Conservation (phyloP, 2,329 filamentous ascomycete species). For the Beauveria australis region DNA sequence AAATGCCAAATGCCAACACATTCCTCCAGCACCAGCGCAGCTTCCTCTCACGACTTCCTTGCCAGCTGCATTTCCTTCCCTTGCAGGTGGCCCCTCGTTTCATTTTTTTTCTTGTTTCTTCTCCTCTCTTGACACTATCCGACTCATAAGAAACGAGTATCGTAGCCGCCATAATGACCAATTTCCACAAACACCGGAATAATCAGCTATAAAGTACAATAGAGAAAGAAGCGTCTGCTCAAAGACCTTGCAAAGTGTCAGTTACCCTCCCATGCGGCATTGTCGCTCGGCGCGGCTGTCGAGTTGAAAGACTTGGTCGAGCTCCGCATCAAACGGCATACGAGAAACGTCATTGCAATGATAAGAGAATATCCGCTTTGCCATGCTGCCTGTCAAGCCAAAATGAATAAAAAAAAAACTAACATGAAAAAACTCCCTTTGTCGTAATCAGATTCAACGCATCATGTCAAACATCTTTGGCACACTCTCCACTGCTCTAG, state of each 20-base stretch:
- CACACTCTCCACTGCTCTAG: slow-evolving; percentile 5
- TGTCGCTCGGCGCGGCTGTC: neutral
- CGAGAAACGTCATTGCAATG: slow-evolving; percentile 2
- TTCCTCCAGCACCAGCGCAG: neutral
- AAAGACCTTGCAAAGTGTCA: neutral
- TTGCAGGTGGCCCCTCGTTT: neutral
- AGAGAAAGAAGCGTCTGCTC: slow-evolving; percentile 6
- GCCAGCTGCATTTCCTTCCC: neutral
- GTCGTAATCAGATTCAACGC: slow-evolving; percentile 8
- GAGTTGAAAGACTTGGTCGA: neutral
- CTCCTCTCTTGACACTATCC: neutral
- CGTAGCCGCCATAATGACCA: slow-evolving; percentile 5
- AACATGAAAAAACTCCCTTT: slow-evolving; percentile 5
- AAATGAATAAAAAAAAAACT: slow-evolving; percentile 9
- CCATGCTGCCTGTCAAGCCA: slow-evolving; percentile 11
- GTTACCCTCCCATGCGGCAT: neutral
- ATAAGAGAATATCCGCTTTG: slow-evolving; percentile 7
- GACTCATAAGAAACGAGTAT: neutral
- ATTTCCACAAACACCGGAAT: slow-evolving; percentile 12
- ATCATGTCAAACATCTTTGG: slow-evolving; percentile 10
- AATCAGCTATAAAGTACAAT: slow-evolving; percentile 17
- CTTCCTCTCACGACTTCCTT: neutral
- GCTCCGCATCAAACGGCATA: neutral
- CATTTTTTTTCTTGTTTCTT: neutral
- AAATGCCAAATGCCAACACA: slow-evolving; percentile 7